A percentile compares a stretch with the other conserved stretches of the same genome.
Conservation (phyloP, 2,329 filamentous ascomycete genomes). For the Fusarium algeriense region DNA sequence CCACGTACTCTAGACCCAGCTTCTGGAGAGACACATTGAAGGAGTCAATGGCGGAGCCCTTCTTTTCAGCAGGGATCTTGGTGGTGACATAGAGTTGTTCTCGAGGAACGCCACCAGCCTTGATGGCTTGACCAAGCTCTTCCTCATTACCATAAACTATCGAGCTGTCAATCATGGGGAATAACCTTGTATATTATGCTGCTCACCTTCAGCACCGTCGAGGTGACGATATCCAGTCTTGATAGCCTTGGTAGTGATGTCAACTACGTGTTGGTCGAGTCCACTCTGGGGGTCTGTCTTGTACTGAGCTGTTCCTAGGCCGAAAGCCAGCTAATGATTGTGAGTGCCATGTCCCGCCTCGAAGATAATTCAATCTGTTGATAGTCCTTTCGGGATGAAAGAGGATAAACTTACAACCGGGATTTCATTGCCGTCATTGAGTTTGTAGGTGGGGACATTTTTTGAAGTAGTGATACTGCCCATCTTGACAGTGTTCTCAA, state of each 20-base stretch:
- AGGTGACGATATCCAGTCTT: constrained; percentile 78
- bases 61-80: constrained; percentile 62
- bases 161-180: not conserved
- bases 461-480: constrained; percentile 26
- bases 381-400: not conserved
- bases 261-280: constrained; percentile 66
- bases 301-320: constrained; percentile 76
- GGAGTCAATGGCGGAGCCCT: constrained; percentile 60
- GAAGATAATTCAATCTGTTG: not conserved
- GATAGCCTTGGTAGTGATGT: constrained; percentile 71
- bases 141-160: constrained; percentile 74
- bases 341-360: constrained; percentile 1
- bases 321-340: constrained; percentile 72
- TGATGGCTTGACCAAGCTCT: constrained; percentile 79
- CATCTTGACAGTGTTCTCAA: constrained; percentile 19
- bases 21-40: constrained; percentile 72
- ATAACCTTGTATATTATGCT: too few relatives aligned
- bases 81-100: constrained; percentile 77
- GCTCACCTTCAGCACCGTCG: constrained; percentile 77
- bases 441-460: constrained; percentile 69
- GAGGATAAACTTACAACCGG: constrained; percentile 67
- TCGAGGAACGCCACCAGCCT: constrained; percentile 72
- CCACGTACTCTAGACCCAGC: constrained; percentile 77
- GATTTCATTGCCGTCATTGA: constrained; percentile 80
- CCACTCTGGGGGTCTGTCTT: constrained; percentile 63